These are phyloP conservation scores for Dipteronia dyeriana DNA, from an alignment of 345 rosid species.

Conservation along the genomic window DNA sequence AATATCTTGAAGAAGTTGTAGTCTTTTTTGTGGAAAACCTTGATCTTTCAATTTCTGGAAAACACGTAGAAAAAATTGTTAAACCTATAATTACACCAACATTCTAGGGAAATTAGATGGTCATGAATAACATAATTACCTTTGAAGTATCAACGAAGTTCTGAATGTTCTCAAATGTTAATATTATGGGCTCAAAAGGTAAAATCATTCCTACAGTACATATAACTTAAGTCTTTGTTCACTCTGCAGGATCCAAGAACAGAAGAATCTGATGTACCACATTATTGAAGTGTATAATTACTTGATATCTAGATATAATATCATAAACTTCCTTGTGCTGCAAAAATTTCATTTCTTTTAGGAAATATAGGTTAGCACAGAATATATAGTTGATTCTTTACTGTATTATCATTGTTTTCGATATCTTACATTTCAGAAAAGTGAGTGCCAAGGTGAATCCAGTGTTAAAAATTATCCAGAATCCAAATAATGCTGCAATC, in stretches of 20 bases:
- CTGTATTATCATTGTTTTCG: not conserved
- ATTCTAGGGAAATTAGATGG: not conserved
- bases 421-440: conserved; percentile 33
- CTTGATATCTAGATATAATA: not conserved
- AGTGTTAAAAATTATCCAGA: conserved; percentile 38
- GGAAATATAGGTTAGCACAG: conserved; percentile 6
- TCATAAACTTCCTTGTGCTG: conserved; percentile 36
- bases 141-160: conserved; percentile 35
- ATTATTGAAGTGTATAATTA: not conserved
- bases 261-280: too few relatives aligned
- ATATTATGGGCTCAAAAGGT: conserved; percentile 36
- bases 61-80: not conserved
- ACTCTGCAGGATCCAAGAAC: not conserved
- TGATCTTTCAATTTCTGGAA: conserved; percentile 28
- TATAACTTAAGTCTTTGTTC: not conserved
- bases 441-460: conserved; percentile 42
- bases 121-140: conserved; percentile 20
- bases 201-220: conserved; percentile 27
- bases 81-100: not conserved
- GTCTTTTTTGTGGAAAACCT: conserved; percentile 32
- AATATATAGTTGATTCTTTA: not conserved
- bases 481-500: conserved; percentile 41
- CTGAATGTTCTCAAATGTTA: conserved; percentile 33
- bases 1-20: conserved; percentile 42
- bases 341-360: conserved; percentile 13